phyloP scores from a whole-genome alignment of 2,329 filamentous ascomycete genomes.

The Nemania sp. region DNA sequence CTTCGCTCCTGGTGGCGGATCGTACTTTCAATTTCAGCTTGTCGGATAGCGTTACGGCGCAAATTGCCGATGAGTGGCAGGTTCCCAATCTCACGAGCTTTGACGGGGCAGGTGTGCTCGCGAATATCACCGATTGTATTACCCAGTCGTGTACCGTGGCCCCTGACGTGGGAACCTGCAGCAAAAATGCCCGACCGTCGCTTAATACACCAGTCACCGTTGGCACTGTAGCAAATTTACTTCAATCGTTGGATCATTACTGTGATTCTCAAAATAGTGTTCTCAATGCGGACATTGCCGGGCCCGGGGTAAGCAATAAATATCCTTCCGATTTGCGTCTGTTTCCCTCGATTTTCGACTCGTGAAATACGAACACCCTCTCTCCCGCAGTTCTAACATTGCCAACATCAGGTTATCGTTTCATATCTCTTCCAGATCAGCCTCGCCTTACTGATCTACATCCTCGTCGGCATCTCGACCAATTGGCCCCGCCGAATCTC shows the following conservation, averaged over 20 bases:
- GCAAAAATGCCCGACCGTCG: too few relatives aligned
- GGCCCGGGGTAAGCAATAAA: neutral
- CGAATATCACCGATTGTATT: neutral
- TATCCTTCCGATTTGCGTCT: neutral
- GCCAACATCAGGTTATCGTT: neutral
- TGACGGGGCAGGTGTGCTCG: neutral
- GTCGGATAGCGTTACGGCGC: neutral
- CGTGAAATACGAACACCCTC: neutral
- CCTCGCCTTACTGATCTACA: neutral
- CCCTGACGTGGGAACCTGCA: neutral
- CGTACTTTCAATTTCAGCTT: neutral
- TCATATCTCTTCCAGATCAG: neutral
- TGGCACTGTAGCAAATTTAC: neutral
- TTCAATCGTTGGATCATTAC: neutral
- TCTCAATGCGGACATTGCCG: neutral
- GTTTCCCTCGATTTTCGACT: neutral
- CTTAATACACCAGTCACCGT: neutral
- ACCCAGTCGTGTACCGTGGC: neutral
- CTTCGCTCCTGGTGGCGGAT: neutral
- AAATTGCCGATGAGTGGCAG: neutral
- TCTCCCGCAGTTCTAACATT: neutral
- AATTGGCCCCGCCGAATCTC: neutral
- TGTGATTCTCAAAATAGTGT: neutral
- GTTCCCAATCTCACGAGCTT: neutral
- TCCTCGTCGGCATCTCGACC: neutral